Evolutionary conservation across 768 basidiomycete species (phyloP), one percentile per base, ranked within the genome.

Genomic region (Scleroderma citrinum): DNA sequence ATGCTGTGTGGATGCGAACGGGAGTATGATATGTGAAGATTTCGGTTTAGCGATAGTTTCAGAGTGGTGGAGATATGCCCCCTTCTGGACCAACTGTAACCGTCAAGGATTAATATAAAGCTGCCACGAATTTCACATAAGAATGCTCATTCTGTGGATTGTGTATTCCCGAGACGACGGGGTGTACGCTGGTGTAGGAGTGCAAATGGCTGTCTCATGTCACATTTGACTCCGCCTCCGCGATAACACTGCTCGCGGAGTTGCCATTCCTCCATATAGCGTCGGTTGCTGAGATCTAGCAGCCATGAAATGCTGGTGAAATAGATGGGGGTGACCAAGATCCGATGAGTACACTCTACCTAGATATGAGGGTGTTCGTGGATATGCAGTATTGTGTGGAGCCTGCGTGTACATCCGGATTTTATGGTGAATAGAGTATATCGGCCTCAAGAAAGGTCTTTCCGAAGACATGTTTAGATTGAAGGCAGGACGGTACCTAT

Each of bases 211-310:
- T 31, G 31, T n/a, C 5, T 21, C 5, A 16, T 35, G 32, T 5
- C 32, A 31, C 44, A 20, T 39, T 12, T 39, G 17, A 32, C 26
- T 50, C 38, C 38, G 38, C 7, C 45, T 63, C 49, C 54, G 61
- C 56, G 56, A 64, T 52, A 54, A 42, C 50, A 44, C 43, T 37
- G 57, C 61, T 64, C 65, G 65, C 65, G 65, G 65, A 66, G 65
- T 66, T 66, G 55, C 26, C 8, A 43, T 49, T 61, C 48, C 55
- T 57, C 64, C 58, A 64, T 64, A 66, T 64, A 51, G 62, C 61
- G 62, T 57, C 59, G 37, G 34, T 32, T 44, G 35, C 20, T 52
- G 59, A 54, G 55, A 59, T 46, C 53, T 44, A 34, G 26, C 34
- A 35, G 13, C 13, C n/a, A 13, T 36, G 35, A 36, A 39, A 4